Evolutionary conservation across 2,329 filamentous ascomycete genomes (phyloP), one percentile per base, ranked within the genome.

Genomic region (Leptographium lundbergii): DNA sequence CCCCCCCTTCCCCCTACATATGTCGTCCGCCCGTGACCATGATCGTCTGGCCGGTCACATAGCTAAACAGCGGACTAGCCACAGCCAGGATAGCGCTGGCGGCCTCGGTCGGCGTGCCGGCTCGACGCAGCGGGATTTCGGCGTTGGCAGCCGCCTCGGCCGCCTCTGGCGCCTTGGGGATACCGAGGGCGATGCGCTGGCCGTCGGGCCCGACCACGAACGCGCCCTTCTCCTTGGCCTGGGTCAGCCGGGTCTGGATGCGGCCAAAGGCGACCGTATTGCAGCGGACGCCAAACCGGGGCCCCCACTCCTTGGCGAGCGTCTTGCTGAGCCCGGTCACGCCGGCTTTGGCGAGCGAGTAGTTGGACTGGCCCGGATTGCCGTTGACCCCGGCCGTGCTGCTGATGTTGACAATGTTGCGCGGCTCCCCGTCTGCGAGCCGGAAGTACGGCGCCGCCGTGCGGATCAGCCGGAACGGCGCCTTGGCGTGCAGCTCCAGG

Each of bases 221-320:
- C 0, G 85, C 89, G 19, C 90, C 90, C 22, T 84, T 82, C 72
- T 95, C 91, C 77, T 95, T 95, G 9, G 88, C 87, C 13, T 84
- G 87, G 14, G 91, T 95, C 65, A 95, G 72, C 3, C 91, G 77
- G 0, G 91, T 95, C 65, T 82, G 74, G 64, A 95, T 92, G 69
- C 86, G 82, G 0, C 91, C 91, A 66, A 95, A 95, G 6, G 89
- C 89, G 57, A 95, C 78, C 3, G 89, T 90, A 72, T 95, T 95
- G 51, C 85, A 81, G 61, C 90, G 78, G 6, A 95, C 90, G 56
- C 89, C 90, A 66, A 91, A 95, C 42, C 77, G 72, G 0, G 88
- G 89, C 1, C 90, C 90, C 91, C 90, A 95, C 75, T 95, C 86
- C 75, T 95, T 95, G 3, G 90, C 89, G 68, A 95, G 89, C 1